A percentile compares a stretch with the other conserved stretches of the same genome.
Evolutionary conservation across 805 yeast genomes (phyloP).

Genomic region (Candida schatavii): DNA sequence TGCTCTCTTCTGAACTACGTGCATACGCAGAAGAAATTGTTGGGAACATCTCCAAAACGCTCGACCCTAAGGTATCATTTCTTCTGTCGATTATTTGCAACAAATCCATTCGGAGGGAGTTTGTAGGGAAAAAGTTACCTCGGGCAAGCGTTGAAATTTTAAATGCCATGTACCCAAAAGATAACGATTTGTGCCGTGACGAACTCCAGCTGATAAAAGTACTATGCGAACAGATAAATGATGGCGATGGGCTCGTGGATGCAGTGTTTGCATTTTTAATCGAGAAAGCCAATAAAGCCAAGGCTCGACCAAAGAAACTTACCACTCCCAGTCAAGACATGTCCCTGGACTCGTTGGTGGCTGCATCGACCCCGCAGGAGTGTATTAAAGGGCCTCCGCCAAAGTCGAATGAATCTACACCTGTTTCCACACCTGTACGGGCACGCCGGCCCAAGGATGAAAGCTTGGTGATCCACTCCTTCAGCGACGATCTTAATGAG

Average conservation of each 20-base stretch:
- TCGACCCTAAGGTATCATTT: slow-evolving; percentile 11
- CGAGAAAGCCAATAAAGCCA: too few species aligned
- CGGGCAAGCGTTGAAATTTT: slow-evolving; percentile 5
- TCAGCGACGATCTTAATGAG: slow-evolving; percentile 6
- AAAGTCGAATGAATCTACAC: too few species aligned
- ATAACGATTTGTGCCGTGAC: slow-evolving; percentile 3
- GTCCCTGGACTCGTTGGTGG: too few species aligned
- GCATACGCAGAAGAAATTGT: not conserved
- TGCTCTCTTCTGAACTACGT: not conserved
- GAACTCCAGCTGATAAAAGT: slow-evolving; percentile 3
- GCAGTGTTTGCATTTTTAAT: too few species aligned
- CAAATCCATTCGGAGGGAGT: slow-evolving; percentile 7
- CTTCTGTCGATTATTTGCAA: slow-evolving; percentile 3
- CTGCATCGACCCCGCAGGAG: too few species aligned
- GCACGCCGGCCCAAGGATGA: slow-evolving; percentile 6
- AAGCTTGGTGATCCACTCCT: slow-evolving; percentile 1
- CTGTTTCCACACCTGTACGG: too few species aligned
- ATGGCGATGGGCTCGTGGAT: too few species aligned
- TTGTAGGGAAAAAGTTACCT: slow-evolving; percentile 6
- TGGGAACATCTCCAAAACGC: not conserved
- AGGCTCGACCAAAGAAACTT: too few species aligned
- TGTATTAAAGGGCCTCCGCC: too few species aligned
- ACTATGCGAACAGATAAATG: too few species aligned
- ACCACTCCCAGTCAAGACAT: slow-evolving; percentile 3
- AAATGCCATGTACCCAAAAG: slow-evolving; percentile 9